Conservation (phyloP, 1,284 basidiomycete species). For the Pascua guehoae region DNA sequence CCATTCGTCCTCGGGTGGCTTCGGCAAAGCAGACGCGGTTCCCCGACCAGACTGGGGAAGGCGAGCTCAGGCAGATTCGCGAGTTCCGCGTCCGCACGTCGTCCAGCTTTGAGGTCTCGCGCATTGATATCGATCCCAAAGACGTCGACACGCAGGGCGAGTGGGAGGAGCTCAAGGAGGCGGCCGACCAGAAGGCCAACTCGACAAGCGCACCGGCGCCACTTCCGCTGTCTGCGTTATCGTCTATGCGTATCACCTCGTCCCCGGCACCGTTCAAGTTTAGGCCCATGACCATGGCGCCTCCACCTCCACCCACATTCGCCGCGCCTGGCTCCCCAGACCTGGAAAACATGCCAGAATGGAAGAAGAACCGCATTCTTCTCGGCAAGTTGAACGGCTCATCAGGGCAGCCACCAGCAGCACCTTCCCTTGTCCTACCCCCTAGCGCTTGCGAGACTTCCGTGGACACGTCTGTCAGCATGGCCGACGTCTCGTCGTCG, state of each 20-base stretch:
- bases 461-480: not conserved
- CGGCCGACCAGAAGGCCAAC: not conserved
- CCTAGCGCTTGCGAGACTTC: not conserved
- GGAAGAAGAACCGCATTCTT: conserved; percentile 26
- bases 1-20: not conserved
- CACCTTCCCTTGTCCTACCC: not conserved
- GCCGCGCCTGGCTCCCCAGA: no score
- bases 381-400: conserved; percentile 15
- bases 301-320: no score
- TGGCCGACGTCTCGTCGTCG: no score
- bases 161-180: not conserved
- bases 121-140: no score
- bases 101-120: no score
- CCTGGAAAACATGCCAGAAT: conserved; percentile 13
- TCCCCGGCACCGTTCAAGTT: no score
- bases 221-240: not conserved
- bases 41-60: not conserved
- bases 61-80: not conserved
- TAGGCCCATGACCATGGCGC: no score
- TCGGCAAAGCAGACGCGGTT: no score
- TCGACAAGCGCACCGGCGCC: not conserved
- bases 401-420: not conserved
- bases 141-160: no score
- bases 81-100: no score
- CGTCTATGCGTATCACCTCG: not conserved